Conservation (phyloP, 2,329 filamentous ascomycete genomes). For the Calonectria multiphialidica region DNA sequence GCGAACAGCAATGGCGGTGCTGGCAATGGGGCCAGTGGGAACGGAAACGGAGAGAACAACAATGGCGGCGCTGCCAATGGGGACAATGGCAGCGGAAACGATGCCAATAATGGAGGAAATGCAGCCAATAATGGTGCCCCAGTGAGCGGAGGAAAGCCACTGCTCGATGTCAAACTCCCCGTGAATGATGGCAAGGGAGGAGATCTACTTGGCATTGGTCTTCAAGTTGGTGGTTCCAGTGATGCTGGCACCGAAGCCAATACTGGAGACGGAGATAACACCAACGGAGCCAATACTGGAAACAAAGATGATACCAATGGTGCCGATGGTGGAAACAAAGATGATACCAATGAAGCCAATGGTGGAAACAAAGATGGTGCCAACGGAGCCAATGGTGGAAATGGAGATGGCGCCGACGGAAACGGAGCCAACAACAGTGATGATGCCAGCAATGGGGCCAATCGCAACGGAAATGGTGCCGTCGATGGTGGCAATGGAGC, state of each 20-base stretch:
- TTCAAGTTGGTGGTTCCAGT: background rate
- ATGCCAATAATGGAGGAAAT: background rate
- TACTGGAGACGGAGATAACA: too few relatives aligned
- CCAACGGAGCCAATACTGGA: background rate
- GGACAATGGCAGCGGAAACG: background rate
- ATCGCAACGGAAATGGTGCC: background rate
- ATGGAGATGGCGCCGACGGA: too few relatives aligned
- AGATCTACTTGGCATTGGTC: background rate
- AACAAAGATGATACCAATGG: background rate
- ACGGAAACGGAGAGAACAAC: background rate
- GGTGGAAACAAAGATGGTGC: background rate
- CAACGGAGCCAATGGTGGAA: background rate
- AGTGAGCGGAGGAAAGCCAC: background rate
- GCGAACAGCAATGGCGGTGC: too few relatives aligned
- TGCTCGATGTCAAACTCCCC: background rate
- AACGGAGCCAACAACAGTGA: background rate
- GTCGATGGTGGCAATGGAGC: background rate
- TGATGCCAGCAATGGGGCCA: background rate
- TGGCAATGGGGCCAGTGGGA: background rate
- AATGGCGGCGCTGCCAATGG: background rate
- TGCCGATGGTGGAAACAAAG: background rate
- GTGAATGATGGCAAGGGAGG: background rate
- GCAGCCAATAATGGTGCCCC: background rate
- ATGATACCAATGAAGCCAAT: background rate
- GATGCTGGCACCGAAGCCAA: background rate